Conservation (phyloP, 495 filamentous ascomycete species). For the Jackrogersella minutella region DNA sequence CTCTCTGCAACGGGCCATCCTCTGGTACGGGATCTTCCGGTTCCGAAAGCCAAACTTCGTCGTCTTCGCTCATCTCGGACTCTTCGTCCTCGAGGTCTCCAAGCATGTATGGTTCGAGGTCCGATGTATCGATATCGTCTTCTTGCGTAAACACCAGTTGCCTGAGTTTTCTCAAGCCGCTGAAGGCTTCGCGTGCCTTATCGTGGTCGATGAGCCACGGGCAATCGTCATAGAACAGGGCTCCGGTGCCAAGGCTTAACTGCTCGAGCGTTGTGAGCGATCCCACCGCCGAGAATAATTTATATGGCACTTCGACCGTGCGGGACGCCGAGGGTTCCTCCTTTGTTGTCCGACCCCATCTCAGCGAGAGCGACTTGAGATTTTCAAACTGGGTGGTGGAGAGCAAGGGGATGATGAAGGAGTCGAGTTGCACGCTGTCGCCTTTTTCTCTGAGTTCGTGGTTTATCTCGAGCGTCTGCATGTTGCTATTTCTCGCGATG, state of each 20-base stretch:
- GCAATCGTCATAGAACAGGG: not conserved
- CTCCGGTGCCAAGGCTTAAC: not conserved
- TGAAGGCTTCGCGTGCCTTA: not conserved
- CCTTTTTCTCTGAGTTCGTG: too few species aligned
- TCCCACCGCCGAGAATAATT: not conserved
- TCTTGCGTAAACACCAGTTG: too few species aligned
- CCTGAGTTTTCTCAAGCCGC: not conserved
- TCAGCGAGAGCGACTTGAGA: not conserved
- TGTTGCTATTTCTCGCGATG: too few species aligned
- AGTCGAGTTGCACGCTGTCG: not conserved
- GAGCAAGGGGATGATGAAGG: not conserved
- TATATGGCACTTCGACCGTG: not conserved
- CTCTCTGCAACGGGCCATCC: too few species aligned
- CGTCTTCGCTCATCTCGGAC: too few species aligned
- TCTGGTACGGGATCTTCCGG: too few species aligned
- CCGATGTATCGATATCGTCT: too few species aligned
- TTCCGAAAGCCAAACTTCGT: too few species aligned
- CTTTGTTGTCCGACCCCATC: not conserved
- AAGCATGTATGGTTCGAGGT: too few species aligned
- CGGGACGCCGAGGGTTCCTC: not conserved
- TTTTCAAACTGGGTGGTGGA: not conserved
- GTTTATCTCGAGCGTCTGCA: too few species aligned
- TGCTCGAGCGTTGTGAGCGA: not conserved
- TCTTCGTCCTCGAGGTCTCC: too few species aligned
- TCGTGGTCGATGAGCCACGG: not conserved